Evolutionary conservation across 106 monocot species (phyloP).

Genomic region (Iris macrosiphon): DNA sequence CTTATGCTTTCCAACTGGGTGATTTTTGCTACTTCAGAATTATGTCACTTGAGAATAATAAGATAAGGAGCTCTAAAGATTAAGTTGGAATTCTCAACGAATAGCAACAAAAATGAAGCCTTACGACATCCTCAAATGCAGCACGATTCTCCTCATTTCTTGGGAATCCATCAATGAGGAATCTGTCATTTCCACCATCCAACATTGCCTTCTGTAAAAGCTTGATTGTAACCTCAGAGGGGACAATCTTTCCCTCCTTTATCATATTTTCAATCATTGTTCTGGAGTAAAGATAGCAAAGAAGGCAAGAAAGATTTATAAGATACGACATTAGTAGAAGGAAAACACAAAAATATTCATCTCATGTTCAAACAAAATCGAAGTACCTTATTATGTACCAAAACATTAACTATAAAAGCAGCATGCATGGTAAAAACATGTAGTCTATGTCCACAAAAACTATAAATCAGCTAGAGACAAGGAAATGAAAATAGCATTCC

Average conservation of each 20-base stretch:
- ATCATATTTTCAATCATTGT: conserved; percentile 88
- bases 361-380: not conserved
- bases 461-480: too few species aligned
- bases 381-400: not conserved
- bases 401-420: too few species aligned
- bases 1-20: not conserved
- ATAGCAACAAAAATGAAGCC: conserved; percentile 6
- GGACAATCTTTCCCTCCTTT: conserved; percentile 90
- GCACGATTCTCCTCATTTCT: conserved; percentile 87
- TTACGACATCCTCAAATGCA: conserved; percentile 85
- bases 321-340: not conserved
- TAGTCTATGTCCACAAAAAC: too few species aligned
- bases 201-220: conserved; percentile 74
- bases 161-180: conserved; percentile 91
- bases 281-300: conserved; percentile 25
- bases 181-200: conserved; percentile 76
- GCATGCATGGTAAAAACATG: too few species aligned
- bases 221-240: conserved; percentile 74
- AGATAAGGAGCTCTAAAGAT: not conserved
- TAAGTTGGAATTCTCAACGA: not conserved
- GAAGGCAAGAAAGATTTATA: not conserved
- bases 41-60: too few species aligned
- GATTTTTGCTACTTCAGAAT: not conserved
- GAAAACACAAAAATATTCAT: not conserved
- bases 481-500: too few species aligned